phyloP scores from a whole-genome alignment of 108 stramenopile species.

The Nitzschia palea region DNA sequence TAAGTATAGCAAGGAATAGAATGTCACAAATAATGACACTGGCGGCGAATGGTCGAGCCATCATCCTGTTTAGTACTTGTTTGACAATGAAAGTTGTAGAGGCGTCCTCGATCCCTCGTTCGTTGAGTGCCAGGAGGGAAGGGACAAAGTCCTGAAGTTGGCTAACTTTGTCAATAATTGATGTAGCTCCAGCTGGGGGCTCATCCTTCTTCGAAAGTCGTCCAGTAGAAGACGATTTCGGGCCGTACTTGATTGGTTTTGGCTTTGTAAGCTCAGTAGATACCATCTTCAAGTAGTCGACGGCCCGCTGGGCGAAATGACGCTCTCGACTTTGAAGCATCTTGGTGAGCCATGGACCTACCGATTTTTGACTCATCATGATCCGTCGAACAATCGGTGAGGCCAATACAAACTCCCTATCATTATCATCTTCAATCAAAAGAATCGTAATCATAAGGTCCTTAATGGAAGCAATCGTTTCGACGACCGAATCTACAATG shows the following conservation, averaged over 20 bases:
- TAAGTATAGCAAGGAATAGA: slow-evolving; percentile 41
- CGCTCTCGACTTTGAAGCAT: slow-evolving; percentile 40
- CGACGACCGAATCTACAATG: slow-evolving; percentile 15
- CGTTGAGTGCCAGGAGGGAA: slow-evolving; percentile 46
- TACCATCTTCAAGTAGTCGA: slow-evolving; percentile 45
- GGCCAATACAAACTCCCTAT: slow-evolving; percentile 39
- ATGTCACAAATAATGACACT: slow-evolving; percentile 54
- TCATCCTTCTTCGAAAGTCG: neutral
- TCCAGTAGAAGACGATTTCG: neutral
- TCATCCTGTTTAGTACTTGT: slow-evolving; percentile 49
- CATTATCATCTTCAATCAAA: slow-evolving; percentile 42
- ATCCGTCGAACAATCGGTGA: slow-evolving; percentile 34
- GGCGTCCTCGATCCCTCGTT: slow-evolving; percentile 47
- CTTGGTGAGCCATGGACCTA: slow-evolving; percentile 49
- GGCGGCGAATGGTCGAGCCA: slow-evolving; percentile 52
- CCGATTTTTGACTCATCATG: slow-evolving; percentile 33
- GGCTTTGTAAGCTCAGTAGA: slow-evolving; percentile 23
- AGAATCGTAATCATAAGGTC: slow-evolving; percentile 43
- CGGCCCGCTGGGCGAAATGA: slow-evolving; percentile 30
- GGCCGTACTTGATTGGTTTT: neutral
- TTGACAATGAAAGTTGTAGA: slow-evolving; percentile 54
- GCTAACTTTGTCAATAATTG: slow-evolving; percentile 39
- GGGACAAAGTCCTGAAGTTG: slow-evolving; percentile 52
- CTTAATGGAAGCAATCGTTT: slow-evolving; percentile 48
- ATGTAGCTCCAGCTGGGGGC: neutral